These are phyloP conservation scores for Cubamyces lactineus DNA, from an alignment of 768 basidiomycete genomes.

Conservation along the genomic window DNA sequence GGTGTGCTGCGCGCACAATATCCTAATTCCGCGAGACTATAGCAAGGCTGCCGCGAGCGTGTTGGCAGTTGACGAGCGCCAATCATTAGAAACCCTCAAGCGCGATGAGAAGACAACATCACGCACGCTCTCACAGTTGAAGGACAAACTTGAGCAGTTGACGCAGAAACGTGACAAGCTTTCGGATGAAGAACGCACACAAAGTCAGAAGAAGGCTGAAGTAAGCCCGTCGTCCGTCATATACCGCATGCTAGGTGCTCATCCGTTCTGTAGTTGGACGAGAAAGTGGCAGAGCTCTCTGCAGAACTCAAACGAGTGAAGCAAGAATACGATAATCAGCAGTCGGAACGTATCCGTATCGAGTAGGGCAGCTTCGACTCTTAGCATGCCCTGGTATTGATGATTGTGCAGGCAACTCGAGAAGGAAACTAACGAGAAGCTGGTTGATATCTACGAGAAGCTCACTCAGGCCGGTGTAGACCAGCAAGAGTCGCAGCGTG, in stretches of 20 bases:
- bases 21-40: background rate
- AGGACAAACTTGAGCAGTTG: constrained; percentile 70
- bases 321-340: constrained; percentile 83
- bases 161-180: constrained; percentile 60
- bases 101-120: constrained; percentile 80
- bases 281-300: constrained; percentile 57
- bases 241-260: constrained; percentile 1
- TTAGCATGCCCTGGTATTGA: background rate
- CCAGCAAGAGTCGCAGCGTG: constrained; percentile 82
- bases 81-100: constrained; percentile 75
- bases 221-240: constrained; percentile 40
- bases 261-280: constrained; percentile 53
- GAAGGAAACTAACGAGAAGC: constrained; percentile 89
- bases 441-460: constrained; percentile 79
- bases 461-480: constrained; percentile 91
- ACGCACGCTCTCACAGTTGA: constrained; percentile 65
- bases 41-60: constrained; percentile 83
- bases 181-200: constrained; percentile 52
- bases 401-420: constrained; percentile 72
- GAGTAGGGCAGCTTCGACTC: constrained; percentile 49
- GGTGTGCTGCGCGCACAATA: too few species aligned
- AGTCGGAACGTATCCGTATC: constrained; percentile 81
- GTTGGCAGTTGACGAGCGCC: constrained; percentile 85
- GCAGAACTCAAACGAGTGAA: constrained; percentile 65
- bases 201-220: constrained; percentile 58